Conservation (phyloP, 2,329 filamentous ascomycete species). For the Parascedosporium putredinis region DNA sequence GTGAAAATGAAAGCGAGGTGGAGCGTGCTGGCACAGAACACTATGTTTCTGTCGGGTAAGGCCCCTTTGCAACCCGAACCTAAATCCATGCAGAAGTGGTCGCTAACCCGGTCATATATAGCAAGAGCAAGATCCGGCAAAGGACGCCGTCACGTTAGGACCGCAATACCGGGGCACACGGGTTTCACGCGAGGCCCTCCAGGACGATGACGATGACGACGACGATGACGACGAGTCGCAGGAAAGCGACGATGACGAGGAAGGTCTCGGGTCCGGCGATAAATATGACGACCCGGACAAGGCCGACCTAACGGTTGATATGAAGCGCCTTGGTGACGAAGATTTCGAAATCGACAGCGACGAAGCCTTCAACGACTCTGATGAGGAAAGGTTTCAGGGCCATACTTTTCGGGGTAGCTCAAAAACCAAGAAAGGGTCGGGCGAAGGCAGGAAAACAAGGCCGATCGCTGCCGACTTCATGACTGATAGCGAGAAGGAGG, state of each 20-base stretch:
- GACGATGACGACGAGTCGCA: conserved; percentile 22
- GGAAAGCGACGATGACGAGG: conserved; percentile 33
- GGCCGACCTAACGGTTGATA: conserved; percentile 42
- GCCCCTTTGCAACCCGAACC: not conserved
- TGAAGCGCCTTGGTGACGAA: conserved; percentile 32
- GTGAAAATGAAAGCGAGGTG: conserved; percentile 36
- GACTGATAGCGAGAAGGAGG: conserved; percentile 32
- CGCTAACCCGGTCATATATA: conserved; percentile 18
- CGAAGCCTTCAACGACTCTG: conserved; percentile 69
- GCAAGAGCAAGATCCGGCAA: conserved; percentile 75
- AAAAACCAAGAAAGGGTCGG: conserved; percentile 22
- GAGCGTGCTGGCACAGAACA: conserved; percentile 67
- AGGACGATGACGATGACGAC: conserved; percentile 34
- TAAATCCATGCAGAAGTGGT: not conserved
- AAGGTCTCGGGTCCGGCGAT: conserved; percentile 24
- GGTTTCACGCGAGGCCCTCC: conserved; percentile 59
- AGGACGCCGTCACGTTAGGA: conserved; percentile 58
- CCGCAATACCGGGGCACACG: conserved; percentile 70
- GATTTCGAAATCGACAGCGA: conserved; percentile 54
- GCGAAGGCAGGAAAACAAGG: conserved; percentile 22
- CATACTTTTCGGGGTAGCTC: conserved; percentile 56
- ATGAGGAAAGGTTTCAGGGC: conserved; percentile 69
- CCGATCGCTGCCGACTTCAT: conserved; percentile 49
- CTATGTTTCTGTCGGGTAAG: conserved; percentile 66
- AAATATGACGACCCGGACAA: conserved; percentile 47